Conservation (phyloP, 2,329 filamentous ascomycete genomes). For the Fusarium musae region DNA sequence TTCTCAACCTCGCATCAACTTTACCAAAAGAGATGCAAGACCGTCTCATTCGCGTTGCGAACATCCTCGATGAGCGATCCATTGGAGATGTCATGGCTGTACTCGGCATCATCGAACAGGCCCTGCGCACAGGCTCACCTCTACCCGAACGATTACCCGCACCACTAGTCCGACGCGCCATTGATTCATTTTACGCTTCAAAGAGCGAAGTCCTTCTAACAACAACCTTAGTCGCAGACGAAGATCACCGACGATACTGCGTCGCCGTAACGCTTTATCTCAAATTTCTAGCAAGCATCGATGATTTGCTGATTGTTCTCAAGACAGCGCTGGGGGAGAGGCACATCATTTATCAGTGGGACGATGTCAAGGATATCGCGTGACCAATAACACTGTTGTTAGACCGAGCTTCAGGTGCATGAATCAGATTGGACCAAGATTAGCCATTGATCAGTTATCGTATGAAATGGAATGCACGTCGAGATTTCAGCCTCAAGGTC, state of each 20-base stretch:
- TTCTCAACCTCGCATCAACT: slow-evolving; percentile 48
- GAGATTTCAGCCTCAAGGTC: neutral
- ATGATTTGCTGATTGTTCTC: slow-evolving; percentile 57
- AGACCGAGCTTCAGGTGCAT: neutral
- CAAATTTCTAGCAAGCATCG: slow-evolving; percentile 55
- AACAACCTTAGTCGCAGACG: slow-evolving; percentile 51
- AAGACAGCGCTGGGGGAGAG: slow-evolving; percentile 57
- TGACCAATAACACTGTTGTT: neutral
- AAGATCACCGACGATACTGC: slow-evolving; percentile 58
- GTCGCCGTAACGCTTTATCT: slow-evolving; percentile 58
- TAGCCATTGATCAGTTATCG: neutral
- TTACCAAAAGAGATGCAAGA: slow-evolving; percentile 55
- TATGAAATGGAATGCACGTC: neutral
- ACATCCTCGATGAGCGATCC: slow-evolving; percentile 55
- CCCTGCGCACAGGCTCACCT: slow-evolving; percentile 59
- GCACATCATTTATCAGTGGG: slow-evolving; percentile 48
- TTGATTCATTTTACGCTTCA: slow-evolving; percentile 41
- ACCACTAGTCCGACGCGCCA: slow-evolving; percentile 54
- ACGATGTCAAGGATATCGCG: slow-evolving; percentile 22
- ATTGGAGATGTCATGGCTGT: slow-evolving; percentile 64
- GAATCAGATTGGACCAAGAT: neutral
- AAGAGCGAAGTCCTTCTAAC: slow-evolving; percentile 46
- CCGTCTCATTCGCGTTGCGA: slow-evolving; percentile 51
- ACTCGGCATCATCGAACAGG: slow-evolving; percentile 57
- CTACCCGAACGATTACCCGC: slow-evolving; percentile 60